Conservation (phyloP, 345 rosid species). For the Eucalyptus victrix region DNA sequence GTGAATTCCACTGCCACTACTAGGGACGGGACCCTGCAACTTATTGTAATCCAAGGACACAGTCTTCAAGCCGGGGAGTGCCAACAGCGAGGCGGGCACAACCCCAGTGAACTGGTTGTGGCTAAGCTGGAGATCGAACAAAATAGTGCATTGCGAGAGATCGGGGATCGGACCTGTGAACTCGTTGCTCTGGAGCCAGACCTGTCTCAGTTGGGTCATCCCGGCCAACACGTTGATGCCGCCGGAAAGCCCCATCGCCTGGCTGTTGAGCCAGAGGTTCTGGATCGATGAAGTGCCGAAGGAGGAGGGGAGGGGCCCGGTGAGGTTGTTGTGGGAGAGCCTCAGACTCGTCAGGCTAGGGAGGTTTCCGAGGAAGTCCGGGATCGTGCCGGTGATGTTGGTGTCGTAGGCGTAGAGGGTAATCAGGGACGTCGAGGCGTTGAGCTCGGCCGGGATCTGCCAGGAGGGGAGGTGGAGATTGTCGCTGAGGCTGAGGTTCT, state of each 20-base stretch:
- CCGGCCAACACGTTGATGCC: constrained; percentile 37
- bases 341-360: constrained; percentile 30
- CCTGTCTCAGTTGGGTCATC: constrained; percentile 41
- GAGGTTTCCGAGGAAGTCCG: constrained; percentile 43
- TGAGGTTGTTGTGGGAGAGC: constrained; percentile 60
- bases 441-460: constrained; percentile 49
- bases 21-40: constrained; percentile 65
- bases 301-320: constrained; percentile 52
- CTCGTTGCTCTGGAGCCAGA: constrained; percentile 52
- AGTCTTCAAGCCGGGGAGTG: constrained; percentile 18
- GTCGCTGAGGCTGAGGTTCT: constrained; percentile 21
- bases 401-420: constrained; percentile 27
- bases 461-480: constrained; percentile 25
- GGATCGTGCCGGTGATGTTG: constrained; percentile 34
- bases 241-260: constrained; percentile 46
- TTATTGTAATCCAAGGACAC: constrained; percentile 50
- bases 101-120: constrained; percentile 61
- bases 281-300: constrained; percentile 30
- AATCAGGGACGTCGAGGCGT: constrained; percentile 17
- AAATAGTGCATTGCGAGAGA: constrained; percentile 28
- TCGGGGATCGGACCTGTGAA: constrained; percentile 74
- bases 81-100: constrained; percentile 27
- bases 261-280: constrained; percentile 62
- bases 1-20: constrained; percentile 8
- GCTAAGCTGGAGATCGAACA: constrained; percentile 61